Evolutionary conservation across 2,329 filamentous ascomycete species (phyloP), one percentile per base, ranked within the genome.

Genomic region (Clathrospora elynae): DNA sequence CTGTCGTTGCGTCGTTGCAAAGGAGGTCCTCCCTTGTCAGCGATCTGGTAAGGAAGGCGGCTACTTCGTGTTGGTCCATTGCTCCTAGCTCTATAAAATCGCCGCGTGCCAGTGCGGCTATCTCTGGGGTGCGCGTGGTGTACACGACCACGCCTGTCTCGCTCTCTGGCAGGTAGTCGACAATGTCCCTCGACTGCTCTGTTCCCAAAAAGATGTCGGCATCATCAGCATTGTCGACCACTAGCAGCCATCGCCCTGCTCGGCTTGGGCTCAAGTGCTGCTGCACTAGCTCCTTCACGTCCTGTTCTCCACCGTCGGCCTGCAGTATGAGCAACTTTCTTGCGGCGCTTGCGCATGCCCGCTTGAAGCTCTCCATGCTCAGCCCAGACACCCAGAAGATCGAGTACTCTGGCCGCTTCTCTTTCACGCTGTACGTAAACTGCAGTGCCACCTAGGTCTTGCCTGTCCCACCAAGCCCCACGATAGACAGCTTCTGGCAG

Each of bases 391-490:
- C 13, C 58, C 49, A 61, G 39, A 60, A 61, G 34, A 61, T 47
- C 1, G 54, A 59, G 28, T 36, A 46, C 1, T 47, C 53, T 14
- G 37, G 42, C 35, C 25, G 18, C 5, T 17, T 47, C 29, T 64
- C 35, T 20, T 52, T 53, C 0, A 63, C 49, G 6, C 1, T 41
- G 35, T 67, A 67, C 8, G 55, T 58, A 40, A 68, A 66, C 29
- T 59, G 46, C 22, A 70, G 48, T 17, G 53, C 64, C 3, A 68
- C 30, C 36, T 66, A 57, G 24, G 66, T 67, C 50, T 70, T 70
- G 32, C 65, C 64, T 0, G 51, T 49, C 8, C 65, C 61, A 17
- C 64, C 61, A 5, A 67, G 63, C 11, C 66, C 59, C 7, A 57
- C 37, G 6, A 69, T 50, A 1, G 61, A 54, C 32, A 67, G 37